phyloP scores from a whole-genome alignment of 805 yeast species.

The Barnettozyma salicaria region DNA sequence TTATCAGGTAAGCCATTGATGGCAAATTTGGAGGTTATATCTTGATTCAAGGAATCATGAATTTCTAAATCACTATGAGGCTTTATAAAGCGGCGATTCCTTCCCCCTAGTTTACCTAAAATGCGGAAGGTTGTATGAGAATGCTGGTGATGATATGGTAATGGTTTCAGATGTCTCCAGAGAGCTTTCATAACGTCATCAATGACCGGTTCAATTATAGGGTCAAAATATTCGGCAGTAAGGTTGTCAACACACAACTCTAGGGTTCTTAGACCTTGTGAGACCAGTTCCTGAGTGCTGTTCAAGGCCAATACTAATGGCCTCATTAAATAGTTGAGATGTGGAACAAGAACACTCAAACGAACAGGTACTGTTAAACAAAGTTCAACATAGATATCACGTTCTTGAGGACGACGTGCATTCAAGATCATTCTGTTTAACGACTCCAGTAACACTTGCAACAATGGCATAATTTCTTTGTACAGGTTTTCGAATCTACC shows the following conservation, averaged over 20 bases:
- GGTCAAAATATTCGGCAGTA: constrained; percentile 95
- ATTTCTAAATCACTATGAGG: constrained; percentile 64
- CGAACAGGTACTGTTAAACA: constrained; percentile 96
- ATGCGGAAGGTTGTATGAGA: constrained; percentile 92
- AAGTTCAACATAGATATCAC: constrained; percentile 90
- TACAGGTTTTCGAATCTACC: constrained; percentile 92
- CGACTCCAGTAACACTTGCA: constrained; percentile 81
- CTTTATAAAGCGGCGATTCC: constrained; percentile 80
- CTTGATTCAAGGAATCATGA: constrained; percentile 53
- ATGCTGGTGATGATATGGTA: constrained; percentile 92
- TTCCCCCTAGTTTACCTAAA: constrained; percentile 92
- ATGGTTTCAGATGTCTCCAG: constrained; percentile 85
- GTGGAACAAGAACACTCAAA: constrained; percentile 88
- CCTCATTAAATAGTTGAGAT: constrained; percentile 77
- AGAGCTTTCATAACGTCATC: constrained; percentile 91
- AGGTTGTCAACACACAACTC: constrained; percentile 94
- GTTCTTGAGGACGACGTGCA: constrained; percentile 82
- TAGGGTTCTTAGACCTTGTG: constrained; percentile 90
- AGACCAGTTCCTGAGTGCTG: constrained; percentile 84
- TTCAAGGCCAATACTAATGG: constrained; percentile 89
- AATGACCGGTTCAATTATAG: constrained; percentile 92
- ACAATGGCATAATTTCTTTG: constrained; percentile 85
- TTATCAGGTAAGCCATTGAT: constrained; percentile 57
- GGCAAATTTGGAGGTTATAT: constrained; percentile 59
- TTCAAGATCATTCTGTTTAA: constrained; percentile 76